Evolutionary conservation across 169 alveolate species (phyloP), one percentile per base, ranked within the genome.

Genomic region (Plasmodium cynomolgi): DNA sequence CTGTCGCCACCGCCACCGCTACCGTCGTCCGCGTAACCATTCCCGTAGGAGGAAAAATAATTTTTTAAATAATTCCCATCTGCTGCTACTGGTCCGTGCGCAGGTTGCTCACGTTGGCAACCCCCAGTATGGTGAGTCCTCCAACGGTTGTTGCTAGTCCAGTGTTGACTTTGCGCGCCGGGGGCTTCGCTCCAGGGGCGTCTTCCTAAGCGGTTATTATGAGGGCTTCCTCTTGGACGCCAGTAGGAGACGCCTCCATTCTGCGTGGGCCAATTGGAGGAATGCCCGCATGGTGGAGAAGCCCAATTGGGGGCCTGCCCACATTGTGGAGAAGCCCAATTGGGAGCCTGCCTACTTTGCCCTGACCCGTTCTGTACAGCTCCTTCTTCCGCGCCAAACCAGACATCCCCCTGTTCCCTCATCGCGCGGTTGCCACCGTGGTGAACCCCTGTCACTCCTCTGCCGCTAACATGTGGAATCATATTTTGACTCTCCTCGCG

Each of bases 21-120:
- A 26, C 37, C 77, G 15, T 41, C 31, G 6, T 80, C 50, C 56
- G 17, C 56, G 56, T 80, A 39, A 15, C 68, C 58, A 83, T 39
- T 83, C 33, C 44, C 20, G 39, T 83, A 80, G 23, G 84, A 41
- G 26, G 84, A 80, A 80, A 80, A 80, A 44, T 80, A 80, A 80
- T 80, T 80, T 80, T 80, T 17, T 37, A 80, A 80, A 80, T 39
- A 80, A 44, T 41, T 80, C 2, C 56, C 58, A 80, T 41, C 33
- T 80, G 84, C 13, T 13, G 56, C 17, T 15, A 37, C 4, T 80
- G 50, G n/a, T 26, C 26, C 50, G 23, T 80, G 47, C 17, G 23
- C 39, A 11, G 20, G 34, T 44, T 50, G 62, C 23, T 41, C 71
- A n/a, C 39, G n/a, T 50, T 50, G 34, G 56, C 6, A 13, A 80